These are phyloP conservation scores for Eutrema heterophyllum DNA, from an alignment of 345 rosid genomes.

Conservation along the genomic window DNA sequence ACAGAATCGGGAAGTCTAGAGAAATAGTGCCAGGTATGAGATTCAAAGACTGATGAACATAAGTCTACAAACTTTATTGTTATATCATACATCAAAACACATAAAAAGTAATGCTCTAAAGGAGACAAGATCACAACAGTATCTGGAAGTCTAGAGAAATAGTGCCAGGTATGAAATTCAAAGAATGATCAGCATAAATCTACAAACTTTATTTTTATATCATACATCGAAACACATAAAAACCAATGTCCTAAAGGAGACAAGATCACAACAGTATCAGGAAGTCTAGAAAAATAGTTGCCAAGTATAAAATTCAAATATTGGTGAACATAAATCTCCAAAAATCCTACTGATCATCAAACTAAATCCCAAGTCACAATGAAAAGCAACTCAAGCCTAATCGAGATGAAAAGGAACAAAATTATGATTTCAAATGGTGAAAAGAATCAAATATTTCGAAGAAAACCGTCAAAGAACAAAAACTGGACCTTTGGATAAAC, in stretches of 20 bases:
- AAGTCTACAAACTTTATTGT: neutral
- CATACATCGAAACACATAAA: neutral
- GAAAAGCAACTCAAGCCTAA: neutral
- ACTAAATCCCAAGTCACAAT: neutral
- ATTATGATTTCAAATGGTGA: neutral
- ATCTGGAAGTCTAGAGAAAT: neutral
- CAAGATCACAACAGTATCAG: neutral
- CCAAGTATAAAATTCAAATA: neutral
- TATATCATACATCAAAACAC: too few relatives aligned
- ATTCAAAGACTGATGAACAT: neutral
- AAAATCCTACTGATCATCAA: neutral
- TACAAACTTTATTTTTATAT: neutral
- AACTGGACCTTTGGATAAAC: slow-evolving; percentile 73
- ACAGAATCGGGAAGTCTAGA: neutral
- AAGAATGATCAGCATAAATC: too few relatives aligned
- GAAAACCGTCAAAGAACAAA: neutral
- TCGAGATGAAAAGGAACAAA: neutral
- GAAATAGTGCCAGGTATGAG: neutral
- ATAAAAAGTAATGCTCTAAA: neutral
- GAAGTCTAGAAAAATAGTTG: neutral
- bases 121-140: neutral
- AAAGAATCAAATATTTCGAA: neutral
- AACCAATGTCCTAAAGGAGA: neutral
- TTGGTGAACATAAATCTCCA: neutral
- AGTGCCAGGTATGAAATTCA: too few relatives aligned